Evolutionary conservation across 1,139 yeast genomes (phyloP).

Genomic region (Saccharomyces hybrid): DNA sequence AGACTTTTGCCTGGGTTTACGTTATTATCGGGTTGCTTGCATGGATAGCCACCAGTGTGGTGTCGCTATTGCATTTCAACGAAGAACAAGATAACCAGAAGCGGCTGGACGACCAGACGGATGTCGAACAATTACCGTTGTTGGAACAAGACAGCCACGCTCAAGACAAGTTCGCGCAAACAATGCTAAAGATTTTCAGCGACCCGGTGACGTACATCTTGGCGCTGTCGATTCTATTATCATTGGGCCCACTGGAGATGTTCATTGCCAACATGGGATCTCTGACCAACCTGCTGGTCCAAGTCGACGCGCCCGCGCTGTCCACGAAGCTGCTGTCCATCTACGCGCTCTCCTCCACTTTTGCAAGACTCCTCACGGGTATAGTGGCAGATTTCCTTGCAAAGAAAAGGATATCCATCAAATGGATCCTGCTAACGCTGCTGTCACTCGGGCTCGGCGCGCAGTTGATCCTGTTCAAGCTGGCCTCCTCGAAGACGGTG

Average conservation of each 20-base stretch:
- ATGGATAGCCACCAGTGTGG: constrained; percentile 57
- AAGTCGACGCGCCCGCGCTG: constrained; percentile 18
- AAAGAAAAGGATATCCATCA: constrained; percentile 33
- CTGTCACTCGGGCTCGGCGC: constrained; percentile 42
- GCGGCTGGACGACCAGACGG: constrained; percentile 14
- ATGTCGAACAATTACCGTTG: constrained; percentile 10
- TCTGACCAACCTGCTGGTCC: constrained; percentile 32
- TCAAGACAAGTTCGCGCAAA: background rate
- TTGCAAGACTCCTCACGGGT: constrained; percentile 63
- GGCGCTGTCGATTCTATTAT: constrained; percentile 53
- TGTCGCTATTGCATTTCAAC: constrained; percentile 37
- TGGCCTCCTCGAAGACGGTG: constrained; percentile 6
- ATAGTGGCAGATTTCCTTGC: constrained; percentile 51
- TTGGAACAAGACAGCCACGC: constrained; percentile 9
- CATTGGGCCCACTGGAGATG: constrained; percentile 83
- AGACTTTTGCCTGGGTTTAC: constrained; percentile 51
- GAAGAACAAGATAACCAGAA: constrained; percentile 36
- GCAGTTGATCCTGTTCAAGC: constrained; percentile 28
- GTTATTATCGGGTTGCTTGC: constrained; percentile 49
- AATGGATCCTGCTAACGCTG: constrained; percentile 41
- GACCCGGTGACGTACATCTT: constrained; percentile 64
- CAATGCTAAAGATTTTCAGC: constrained; percentile 38
- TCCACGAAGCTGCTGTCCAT: constrained; percentile 45
- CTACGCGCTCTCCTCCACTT: constrained; percentile 51
- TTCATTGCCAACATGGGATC: constrained; percentile 81